phyloP scores from a whole-genome alignment of 139 green algal species.

The Chlorella sp. region DNA sequence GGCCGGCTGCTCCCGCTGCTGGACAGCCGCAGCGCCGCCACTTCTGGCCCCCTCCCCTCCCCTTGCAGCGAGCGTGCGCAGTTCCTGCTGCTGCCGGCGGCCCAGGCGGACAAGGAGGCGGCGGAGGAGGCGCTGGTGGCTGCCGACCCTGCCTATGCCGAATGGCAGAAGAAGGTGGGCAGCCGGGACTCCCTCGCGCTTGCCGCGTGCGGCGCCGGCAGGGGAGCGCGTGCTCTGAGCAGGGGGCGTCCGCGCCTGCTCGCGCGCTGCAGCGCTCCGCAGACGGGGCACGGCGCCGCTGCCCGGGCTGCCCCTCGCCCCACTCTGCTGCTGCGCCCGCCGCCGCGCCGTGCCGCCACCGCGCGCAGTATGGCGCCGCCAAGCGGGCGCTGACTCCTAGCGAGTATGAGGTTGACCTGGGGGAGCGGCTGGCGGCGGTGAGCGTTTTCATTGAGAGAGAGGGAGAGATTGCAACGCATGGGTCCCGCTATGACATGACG shows the following conservation, averaged over 20 bases:
- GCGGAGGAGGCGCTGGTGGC: slow-evolving; percentile 29
- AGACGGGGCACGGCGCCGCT: no score
- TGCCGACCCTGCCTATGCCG: slow-evolving; percentile 33
- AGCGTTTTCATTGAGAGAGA: no score
- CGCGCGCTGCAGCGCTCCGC: background rate
- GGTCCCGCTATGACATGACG: background rate
- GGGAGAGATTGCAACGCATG: no score
- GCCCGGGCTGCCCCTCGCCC: background rate
- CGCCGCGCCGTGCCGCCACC: no score
- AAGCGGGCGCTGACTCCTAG: no score
- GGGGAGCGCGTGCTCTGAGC: background rate
- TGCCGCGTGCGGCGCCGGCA: slow-evolving; percentile 67
- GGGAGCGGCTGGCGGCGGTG: no score
- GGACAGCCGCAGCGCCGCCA: background rate
- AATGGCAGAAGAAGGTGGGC: slow-evolving; percentile 70
- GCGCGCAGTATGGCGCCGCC: no score
- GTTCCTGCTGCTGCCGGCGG: slow-evolving; percentile 62
- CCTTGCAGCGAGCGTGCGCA: slow-evolving; percentile 1
- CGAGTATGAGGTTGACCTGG: no score
- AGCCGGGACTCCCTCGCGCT: slow-evolving; percentile 35
- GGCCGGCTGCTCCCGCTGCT: background rate
- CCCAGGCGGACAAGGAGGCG: slow-evolving; percentile 19
- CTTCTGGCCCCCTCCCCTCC: background rate
- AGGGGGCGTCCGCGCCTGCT: background rate
- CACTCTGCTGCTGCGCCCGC: background rate